Evolutionary conservation across 495 filamentous ascomycete genomes (phyloP), one percentile per base, ranked within the genome.

Genomic region (Lophium mytilinum): DNA sequence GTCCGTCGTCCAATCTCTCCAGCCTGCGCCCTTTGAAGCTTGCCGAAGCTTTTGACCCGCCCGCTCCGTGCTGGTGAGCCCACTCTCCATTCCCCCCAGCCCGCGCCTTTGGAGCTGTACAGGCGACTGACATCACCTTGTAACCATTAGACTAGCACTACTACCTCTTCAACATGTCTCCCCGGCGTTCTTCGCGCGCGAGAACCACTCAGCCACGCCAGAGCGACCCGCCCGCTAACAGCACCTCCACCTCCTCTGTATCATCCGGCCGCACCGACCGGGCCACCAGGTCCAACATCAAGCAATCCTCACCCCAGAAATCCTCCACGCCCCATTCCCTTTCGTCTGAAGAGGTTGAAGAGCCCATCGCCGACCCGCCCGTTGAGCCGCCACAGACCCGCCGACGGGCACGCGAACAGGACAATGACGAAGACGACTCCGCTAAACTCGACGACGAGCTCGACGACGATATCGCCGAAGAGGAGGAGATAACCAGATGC

Each of bases 401-500:
- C 53, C 84, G 87, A 69, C 79, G 80, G 62, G 85, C 85, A 68
- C 87, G 86, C 69, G 77, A 77, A 62, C 82, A 82, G 66, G 78
- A 75, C 52, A 79, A 81, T 39, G 81, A 84, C 47, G 76, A 80
- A 51, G 78, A 83, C 19, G 82, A 81, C 40, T 52, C 68, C 52
- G 63, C 71, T 39, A 79, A 80, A 47, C 61, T 73, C 45, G 77
- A 81, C 48, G 77, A 81, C 53, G 69, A 76, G 50, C 68, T 78
- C 36, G 75, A 82, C 40, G 81, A 85, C 58, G 75, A 72, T 39
- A 71, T 72, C 53, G 81, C 79, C 37, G 88, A 90, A 34, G 92
- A 96, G 65, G 91, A 98, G 66, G 89, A 94, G 70, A 80, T 92
- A 46, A 95, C 95, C 63, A 83, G 93, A 52, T 99, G 93, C 73